A percentile compares a stretch with the other conserved stretches of the same genome.
These are phyloP conservation scores for Cyclotella choctawhatcheeana DNA, from an alignment of 108 stramenopile genomes.

Conservation along the genomic window DNA sequence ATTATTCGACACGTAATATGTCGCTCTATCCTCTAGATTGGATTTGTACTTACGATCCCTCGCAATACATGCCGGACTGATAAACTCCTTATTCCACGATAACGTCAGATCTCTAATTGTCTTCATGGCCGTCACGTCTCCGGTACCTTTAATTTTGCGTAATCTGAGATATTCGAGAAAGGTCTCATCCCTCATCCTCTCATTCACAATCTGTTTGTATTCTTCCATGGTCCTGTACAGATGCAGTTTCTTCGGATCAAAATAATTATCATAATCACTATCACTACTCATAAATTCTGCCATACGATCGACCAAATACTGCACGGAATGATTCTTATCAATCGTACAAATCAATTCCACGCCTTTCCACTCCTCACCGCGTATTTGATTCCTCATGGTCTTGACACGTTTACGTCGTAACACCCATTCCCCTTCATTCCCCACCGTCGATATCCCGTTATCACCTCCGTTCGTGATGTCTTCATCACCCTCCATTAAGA, in stretches of 20 bases:
- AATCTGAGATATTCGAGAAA: conserved; percentile 36
- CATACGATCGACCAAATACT: conserved; percentile 33
- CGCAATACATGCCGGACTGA: conserved; percentile 17
- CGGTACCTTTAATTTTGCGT: conserved; percentile 15
- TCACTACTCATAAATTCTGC: conserved; percentile 21
- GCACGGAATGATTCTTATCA: conserved; percentile 11
- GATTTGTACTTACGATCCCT: conserved; percentile 18
- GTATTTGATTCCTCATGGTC: conserved; percentile 24
- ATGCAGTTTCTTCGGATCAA: conserved; percentile 11
- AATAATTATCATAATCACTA: no score
- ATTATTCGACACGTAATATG: conserved; percentile 8
- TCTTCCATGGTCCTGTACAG: conserved; percentile 30
- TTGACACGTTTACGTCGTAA: conserved; percentile 32
- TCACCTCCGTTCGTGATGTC: background rate
- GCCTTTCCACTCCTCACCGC: conserved; percentile 19
- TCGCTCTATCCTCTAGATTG: conserved; percentile 19
- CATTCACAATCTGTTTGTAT: conserved; percentile 17
- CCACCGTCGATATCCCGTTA: conserved; percentile 1
- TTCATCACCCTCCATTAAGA: conserved; percentile 43
- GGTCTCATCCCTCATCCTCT: conserved; percentile 32
- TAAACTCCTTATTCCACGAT: conserved; percentile 37
- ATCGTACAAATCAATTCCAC: conserved; percentile 28
- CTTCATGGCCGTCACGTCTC: conserved; percentile 47
- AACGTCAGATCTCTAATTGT: conserved; percentile 26
- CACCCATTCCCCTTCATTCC: conserved; percentile 10